A percentile compares a stretch with the other conserved stretches of the same genome.
phyloP scores from a whole-genome alignment of 1,284 basidiomycete genomes.

The Ganoderma boninense region DNA sequence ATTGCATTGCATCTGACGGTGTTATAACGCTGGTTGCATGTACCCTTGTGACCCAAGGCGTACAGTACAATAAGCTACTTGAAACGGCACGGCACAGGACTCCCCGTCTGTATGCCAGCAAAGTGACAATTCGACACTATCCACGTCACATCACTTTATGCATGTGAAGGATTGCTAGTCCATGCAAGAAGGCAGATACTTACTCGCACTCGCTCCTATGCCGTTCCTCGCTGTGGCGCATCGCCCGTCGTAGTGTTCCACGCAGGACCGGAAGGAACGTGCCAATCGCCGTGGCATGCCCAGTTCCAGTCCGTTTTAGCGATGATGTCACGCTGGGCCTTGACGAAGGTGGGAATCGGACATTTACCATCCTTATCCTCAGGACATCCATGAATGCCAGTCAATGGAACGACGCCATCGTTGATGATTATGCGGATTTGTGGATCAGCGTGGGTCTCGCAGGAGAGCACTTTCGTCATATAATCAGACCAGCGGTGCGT shows the following conservation, averaged over 20 bases:
- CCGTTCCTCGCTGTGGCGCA: constrained; percentile 28
- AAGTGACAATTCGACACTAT: too few relatives aligned
- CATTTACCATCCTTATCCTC: constrained; percentile 83
- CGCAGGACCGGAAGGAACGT: constrained; percentile 53
- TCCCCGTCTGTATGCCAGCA: too few relatives aligned
- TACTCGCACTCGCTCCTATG: neutral
- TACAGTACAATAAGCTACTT: too few relatives aligned
- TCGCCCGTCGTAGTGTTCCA: constrained; percentile 44
- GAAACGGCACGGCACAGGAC: too few relatives aligned
- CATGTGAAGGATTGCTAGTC: neutral
- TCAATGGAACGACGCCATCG: constrained; percentile 88
- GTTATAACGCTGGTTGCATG: too few relatives aligned
- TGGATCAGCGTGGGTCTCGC: constrained; percentile 55
- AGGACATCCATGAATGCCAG: constrained; percentile 78
- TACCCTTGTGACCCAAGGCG: too few relatives aligned
- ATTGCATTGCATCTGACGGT: too few relatives aligned
- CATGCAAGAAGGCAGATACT: neutral
- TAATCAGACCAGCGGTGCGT: neutral
- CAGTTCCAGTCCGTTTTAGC: constrained; percentile 77
- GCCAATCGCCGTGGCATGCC: constrained; percentile 81
- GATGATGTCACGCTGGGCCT: constrained; percentile 73
- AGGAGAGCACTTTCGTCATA: constrained; percentile 58
- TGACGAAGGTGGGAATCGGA: constrained; percentile 77
- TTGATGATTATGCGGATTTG: constrained; percentile 87
- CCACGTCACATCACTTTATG: neutral